Conservation (phyloP, 2,329 filamentous ascomycete species). For the Plectosphaerella cucumerina region DNA sequence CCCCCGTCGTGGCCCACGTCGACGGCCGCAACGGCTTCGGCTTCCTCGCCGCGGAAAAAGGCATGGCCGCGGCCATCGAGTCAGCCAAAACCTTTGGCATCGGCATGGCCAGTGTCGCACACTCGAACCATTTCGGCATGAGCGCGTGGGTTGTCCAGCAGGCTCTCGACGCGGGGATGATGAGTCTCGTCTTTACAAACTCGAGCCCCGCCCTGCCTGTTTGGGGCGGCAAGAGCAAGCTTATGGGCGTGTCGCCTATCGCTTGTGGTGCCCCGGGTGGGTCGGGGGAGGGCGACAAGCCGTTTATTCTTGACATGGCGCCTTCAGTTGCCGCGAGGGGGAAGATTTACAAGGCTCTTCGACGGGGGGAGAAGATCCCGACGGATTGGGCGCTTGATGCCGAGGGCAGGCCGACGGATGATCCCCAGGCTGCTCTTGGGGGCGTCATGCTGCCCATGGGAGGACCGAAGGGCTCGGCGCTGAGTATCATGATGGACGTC, state of each 20-base stretch:
- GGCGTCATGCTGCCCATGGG: constrained; percentile 86
- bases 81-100: constrained; percentile 65
- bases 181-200: constrained; percentile 68
- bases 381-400: constrained; percentile 70
- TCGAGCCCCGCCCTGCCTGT: constrained; percentile 68
- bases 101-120: constrained; percentile 70
- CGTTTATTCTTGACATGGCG: constrained; percentile 75
- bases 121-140: constrained; percentile 84
- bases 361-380: constrained; percentile 66
- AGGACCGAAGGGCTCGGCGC: constrained; percentile 73
- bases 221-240: constrained; percentile 63
- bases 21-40: constrained; percentile 70
- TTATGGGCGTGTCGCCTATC: constrained; percentile 71
- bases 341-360: constrained; percentile 67
- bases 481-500: constrained; percentile 85
- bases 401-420: constrained; percentile 65
- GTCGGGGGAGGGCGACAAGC: constrained; percentile 38
- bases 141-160: constrained; percentile 75
- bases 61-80: constrained; percentile 63
- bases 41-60: constrained; percentile 63
- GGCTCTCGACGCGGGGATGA: constrained; percentile 67
- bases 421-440: constrained; percentile 65
- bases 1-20: constrained; percentile 67
- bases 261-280: constrained; percentile 70
- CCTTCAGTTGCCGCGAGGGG: constrained; percentile 66